Percentiles rank a stretch among this genome's conserved stretches.
Evolutionary conservation across 495 filamentous ascomycete species (phyloP).

Genomic region (Aspergillus leporis): DNA sequence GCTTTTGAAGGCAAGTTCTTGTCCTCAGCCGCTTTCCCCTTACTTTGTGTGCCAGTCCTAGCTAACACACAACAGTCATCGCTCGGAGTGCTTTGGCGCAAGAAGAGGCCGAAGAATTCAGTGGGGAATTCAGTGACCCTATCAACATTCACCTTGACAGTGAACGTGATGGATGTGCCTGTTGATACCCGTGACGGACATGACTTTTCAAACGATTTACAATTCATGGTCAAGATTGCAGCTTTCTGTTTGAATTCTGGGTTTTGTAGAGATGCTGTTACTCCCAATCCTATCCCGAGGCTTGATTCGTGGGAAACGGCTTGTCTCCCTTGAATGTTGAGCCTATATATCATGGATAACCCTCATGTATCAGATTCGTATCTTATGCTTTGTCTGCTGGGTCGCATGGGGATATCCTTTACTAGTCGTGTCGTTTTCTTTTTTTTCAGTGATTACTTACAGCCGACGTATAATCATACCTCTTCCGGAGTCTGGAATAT

Average conservation of each 20-base stretch:
- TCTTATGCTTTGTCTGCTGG: background rate
- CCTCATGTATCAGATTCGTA: background rate
- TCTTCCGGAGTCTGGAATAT: conserved; percentile 34
- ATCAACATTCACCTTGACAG: conserved; percentile 96
- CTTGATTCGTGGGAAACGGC: conserved; percentile 5
- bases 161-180: conserved; percentile 88
- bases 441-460: conserved; percentile 8
- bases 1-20: conserved; percentile 82
- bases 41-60: background rate
- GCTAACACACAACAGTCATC: conserved; percentile 65
- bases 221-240: conserved; percentile 11
- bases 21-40: background rate
- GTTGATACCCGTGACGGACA: conserved; percentile 54
- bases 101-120: conserved; percentile 92
- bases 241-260: conserved; percentile 5
- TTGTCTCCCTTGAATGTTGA: conserved; percentile 11
- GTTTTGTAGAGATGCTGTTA: conserved; percentile 17
- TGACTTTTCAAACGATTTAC: conserved; percentile 22
- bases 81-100: conserved; percentile 92
- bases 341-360: conserved; percentile 17
- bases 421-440: conserved; percentile 11
- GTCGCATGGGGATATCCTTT: conserved; percentile 10
- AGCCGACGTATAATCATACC: conserved; percentile 12
- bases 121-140: conserved; percentile 91
- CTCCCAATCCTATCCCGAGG: background rate